These are phyloP conservation scores for Sporopachydermia cereana DNA, from an alignment of 1,139 yeast species.

Conservation along the genomic window DNA sequence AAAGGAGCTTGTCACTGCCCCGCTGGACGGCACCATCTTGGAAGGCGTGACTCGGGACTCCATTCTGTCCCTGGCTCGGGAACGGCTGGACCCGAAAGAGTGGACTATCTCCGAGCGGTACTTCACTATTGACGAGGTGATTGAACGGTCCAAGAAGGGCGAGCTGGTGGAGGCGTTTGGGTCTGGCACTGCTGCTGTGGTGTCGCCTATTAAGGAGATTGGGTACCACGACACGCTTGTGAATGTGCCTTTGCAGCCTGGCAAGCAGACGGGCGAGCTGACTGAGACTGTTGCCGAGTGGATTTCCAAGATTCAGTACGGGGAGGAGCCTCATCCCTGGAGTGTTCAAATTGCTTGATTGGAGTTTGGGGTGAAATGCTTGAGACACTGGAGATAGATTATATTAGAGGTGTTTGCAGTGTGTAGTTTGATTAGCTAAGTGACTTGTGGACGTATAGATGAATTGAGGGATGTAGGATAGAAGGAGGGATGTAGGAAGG, in stretches of 20 bases:
- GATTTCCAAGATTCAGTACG: slow-evolving; percentile 87
- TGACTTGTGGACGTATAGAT: neutral
- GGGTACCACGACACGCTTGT: slow-evolving; percentile 69
- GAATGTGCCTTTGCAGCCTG: slow-evolving; percentile 64
- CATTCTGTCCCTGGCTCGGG: slow-evolving; percentile 61
- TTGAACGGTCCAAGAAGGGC: slow-evolving; percentile 65
- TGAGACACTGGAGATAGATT: too few species aligned
- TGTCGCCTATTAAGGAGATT: slow-evolving; percentile 81
- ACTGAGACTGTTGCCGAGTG: slow-evolving; percentile 68
- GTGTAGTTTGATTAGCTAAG: neutral
- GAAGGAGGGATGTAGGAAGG: neutral
- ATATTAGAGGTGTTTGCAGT: neutral
- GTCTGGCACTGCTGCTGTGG: slow-evolving; percentile 95
- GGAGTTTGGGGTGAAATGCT: too few species aligned
- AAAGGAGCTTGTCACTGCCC: slow-evolving; percentile 91
- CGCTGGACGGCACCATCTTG: slow-evolving; percentile 90
- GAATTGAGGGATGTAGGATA: neutral
- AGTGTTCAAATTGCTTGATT: slow-evolving; percentile 7
- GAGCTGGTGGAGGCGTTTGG: slow-evolving; percentile 92
- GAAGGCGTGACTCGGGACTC: slow-evolving; percentile 97
- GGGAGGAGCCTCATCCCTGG: slow-evolving; percentile 52
- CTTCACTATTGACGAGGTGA: slow-evolving; percentile 70
- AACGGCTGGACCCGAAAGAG: slow-evolving; percentile 54
- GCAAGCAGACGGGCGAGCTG: slow-evolving; percentile 68
- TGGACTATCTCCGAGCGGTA: slow-evolving; percentile 79